A percentile compares a stretch with the other conserved stretches of the same genome.
These are phyloP conservation scores for Candida silvicultrix DNA, from an alignment of 805 yeast species.

Conservation along the genomic window DNA sequence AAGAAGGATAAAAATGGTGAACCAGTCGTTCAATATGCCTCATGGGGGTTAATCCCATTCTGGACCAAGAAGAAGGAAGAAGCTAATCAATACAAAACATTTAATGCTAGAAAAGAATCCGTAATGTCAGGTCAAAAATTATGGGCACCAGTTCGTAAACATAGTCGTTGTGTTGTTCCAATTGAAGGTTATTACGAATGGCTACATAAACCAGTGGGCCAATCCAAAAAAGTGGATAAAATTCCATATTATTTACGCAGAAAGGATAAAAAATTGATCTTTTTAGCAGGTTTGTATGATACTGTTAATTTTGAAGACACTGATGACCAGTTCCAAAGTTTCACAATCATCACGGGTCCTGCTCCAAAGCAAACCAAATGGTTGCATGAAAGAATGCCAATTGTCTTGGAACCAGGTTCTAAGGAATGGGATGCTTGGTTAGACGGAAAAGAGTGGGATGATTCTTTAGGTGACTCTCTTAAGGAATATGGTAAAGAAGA, in stretches of 20 bases:
- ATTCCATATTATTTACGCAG: slow-evolving; percentile 62
- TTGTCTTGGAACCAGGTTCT: slow-evolving; percentile 53
- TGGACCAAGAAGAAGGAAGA: slow-evolving; percentile 45
- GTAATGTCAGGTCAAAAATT: slow-evolving; percentile 38
- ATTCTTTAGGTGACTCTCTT: slow-evolving; percentile 33
- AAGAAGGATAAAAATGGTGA: slow-evolving; percentile 6
- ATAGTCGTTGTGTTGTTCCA: slow-evolving; percentile 67
- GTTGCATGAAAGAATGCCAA: slow-evolving; percentile 79
- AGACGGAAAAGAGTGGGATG: slow-evolving; percentile 33
- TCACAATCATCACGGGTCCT: slow-evolving; percentile 67
- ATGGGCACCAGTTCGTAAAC: slow-evolving; percentile 49
- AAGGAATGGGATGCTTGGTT: slow-evolving; percentile 64
- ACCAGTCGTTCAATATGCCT: slow-evolving; percentile 45
- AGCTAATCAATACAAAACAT: slow-evolving; percentile 38
- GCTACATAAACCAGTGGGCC: slow-evolving; percentile 29
- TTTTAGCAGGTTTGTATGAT: slow-evolving; percentile 55
- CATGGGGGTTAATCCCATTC: slow-evolving; percentile 73
- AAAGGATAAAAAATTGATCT: slow-evolving; percentile 45
- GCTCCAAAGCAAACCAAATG: slow-evolving; percentile 57
- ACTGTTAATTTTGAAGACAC: slow-evolving; percentile 15
- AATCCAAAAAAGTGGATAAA: slow-evolving; percentile 32
- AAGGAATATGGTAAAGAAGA: slow-evolving; percentile 28
- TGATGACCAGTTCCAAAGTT: slow-evolving; percentile 34
- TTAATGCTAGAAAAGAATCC: slow-evolving; percentile 73
- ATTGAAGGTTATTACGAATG: slow-evolving; percentile 87